These are phyloP conservation scores for Trichocomaceae sp. DNA, from an alignment of 2,329 filamentous ascomycete species.

Conservation along the genomic window DNA sequence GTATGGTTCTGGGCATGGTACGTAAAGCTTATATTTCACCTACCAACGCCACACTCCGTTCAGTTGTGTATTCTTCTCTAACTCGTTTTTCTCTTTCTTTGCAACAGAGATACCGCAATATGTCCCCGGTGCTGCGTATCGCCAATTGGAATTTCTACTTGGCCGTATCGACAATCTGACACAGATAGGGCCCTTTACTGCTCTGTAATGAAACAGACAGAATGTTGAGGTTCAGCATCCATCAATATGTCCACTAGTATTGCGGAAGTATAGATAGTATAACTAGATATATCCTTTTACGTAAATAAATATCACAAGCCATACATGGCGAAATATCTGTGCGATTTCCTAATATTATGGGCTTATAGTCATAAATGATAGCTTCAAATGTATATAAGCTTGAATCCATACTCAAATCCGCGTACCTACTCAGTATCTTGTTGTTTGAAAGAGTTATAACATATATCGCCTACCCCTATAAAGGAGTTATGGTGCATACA, in stretches of 20 bases:
- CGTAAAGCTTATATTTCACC: not conserved
- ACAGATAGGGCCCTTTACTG: slow-evolving; percentile 7
- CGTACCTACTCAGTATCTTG: not conserved
- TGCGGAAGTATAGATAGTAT: no score
- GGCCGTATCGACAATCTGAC: slow-evolving; percentile 45
- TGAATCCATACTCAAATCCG: no score
- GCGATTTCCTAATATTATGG: no score
- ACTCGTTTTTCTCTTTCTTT: not conserved
- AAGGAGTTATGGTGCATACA: not conserved
- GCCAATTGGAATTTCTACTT: slow-evolving; percentile 70
- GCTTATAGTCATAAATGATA: not conserved
- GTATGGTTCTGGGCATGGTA: slow-evolving; percentile 13
- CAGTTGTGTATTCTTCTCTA: not conserved
- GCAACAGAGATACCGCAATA: slow-evolving; percentile 12
- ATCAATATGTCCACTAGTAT: not conserved
- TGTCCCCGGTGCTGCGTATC: slow-evolving; percentile 53
- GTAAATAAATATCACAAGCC: no score
- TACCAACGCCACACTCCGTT: not conserved
- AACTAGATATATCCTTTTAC: no score
- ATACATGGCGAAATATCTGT: no score
- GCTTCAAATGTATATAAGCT: not conserved
- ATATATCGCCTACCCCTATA: not conserved
- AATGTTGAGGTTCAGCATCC: not conserved
- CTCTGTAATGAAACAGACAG: not conserved
- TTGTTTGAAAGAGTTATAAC: not conserved